phyloP scores from a whole-genome alignment of 2,329 filamentous ascomycete genomes.

The Arthroderma sp. region DNA sequence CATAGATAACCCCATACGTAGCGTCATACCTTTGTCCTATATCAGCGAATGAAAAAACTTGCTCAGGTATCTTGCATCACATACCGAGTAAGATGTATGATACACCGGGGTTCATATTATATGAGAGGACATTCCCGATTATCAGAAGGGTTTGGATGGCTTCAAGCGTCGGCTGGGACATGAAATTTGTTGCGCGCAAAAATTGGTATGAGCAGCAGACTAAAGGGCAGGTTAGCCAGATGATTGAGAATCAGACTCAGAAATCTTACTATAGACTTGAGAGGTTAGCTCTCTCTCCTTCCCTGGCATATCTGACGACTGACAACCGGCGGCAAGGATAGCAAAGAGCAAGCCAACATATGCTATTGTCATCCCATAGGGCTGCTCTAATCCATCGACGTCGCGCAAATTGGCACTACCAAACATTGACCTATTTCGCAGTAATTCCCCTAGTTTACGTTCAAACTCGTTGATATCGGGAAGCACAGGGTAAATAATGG shows the following conservation, averaged over 20 bases:
- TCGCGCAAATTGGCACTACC: conserved; percentile 29
- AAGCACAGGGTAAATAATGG: conserved; percentile 48
- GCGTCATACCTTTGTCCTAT: conserved; percentile 36
- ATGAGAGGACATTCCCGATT: conserved; percentile 48
- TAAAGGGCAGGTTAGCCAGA: conserved; percentile 11
- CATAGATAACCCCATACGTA: conserved; percentile 47
- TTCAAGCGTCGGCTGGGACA: conserved; percentile 48
- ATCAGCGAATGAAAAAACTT: background rate
- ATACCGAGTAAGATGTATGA: conserved; percentile 46
- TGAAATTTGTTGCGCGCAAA: conserved; percentile 49
- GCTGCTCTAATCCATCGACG: conserved; percentile 39
- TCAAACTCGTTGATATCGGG: conserved; percentile 44
- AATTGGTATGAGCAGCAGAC: conserved; percentile 54
- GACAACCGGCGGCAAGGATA: conserved; percentile 48
- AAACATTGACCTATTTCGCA: conserved; percentile 38
- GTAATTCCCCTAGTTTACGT: conserved; percentile 39
- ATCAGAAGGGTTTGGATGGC: conserved; percentile 50
- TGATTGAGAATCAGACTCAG: background rate
- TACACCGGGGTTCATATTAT: conserved; percentile 52
- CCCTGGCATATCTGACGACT: conserved; percentile 44
- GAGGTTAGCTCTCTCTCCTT: conserved; percentile 50
- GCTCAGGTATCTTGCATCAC: conserved; percentile 3
- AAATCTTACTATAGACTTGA: conserved; percentile 44
- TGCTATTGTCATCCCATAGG: conserved; percentile 45
- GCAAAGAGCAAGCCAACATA: conserved; percentile 50